Conservation (phyloP, 768 basidiomycete genomes). For the Melanogaster broomeanus region DNA sequence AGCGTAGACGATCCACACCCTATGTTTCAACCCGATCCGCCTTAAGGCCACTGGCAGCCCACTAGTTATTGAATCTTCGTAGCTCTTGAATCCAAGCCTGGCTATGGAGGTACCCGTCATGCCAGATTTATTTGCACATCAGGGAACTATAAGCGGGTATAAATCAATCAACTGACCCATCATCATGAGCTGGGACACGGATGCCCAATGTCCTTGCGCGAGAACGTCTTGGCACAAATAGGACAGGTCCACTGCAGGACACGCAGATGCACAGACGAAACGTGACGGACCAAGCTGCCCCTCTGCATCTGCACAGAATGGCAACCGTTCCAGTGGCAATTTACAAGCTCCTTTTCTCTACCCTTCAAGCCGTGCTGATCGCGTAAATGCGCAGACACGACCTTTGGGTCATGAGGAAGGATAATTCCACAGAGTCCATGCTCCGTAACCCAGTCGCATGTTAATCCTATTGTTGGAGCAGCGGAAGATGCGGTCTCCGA, state of each 20-base stretch:
- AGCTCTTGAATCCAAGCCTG: too few relatives aligned
- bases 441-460: background rate
- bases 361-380: constrained; percentile 12
- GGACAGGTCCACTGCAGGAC: background rate
- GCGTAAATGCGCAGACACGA: constrained; percentile 12
- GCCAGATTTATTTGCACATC: too few relatives aligned
- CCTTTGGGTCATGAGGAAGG: constrained; percentile 4
- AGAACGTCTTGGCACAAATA: background rate
- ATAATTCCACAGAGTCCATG: constrained; percentile 1
- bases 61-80: too few relatives aligned
- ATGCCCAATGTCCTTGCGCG: background rate
- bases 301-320: constrained; percentile 13
- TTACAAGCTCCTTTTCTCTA: constrained; percentile 12
- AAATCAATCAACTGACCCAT: background rate
- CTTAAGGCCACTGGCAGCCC: too few relatives aligned
- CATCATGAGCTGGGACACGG: background rate
- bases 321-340: constrained; percentile 17
- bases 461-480: background rate
- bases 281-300: constrained; percentile 20
- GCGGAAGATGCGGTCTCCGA: background rate
- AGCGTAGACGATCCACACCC: too few relatives aligned
- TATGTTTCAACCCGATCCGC: too few relatives aligned
- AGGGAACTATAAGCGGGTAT: background rate
- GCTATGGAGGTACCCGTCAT: too few relatives aligned
- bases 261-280: constrained; percentile 18